Conservation (phyloP, 495 filamentous ascomycete genomes). For the Aspergillus coremiiformis region DNA sequence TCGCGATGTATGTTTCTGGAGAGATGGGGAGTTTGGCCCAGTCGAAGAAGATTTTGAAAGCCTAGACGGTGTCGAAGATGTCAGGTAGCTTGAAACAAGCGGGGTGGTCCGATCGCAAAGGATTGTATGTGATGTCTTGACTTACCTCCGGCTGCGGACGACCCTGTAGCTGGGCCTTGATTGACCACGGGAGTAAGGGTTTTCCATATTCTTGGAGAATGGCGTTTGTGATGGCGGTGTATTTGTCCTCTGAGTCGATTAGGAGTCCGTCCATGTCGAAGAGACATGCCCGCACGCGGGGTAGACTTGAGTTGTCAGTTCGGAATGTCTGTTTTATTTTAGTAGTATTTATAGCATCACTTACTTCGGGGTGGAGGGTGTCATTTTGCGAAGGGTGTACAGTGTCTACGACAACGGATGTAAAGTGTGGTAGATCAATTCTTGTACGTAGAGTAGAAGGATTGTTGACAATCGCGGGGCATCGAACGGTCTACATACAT, state of each 20-base stretch:
- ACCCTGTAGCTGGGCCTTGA: conserved; percentile 96
- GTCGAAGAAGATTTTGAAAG: conserved; percentile 53
- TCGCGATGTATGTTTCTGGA: conserved; percentile 51
- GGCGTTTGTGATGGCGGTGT: conserved; percentile 74
- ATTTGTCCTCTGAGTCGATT: conserved; percentile 88
- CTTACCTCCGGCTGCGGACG: conserved; percentile 65
- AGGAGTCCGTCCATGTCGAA: conserved; percentile 99
- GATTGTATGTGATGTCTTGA: not conserved
- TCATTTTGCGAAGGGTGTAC: not conserved
- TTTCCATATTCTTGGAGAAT: conserved; percentile 68
- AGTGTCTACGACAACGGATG: not conserved
- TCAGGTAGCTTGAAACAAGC: not conserved
- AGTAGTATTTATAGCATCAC: conserved; percentile 1
- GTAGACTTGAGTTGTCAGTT: conserved; percentile 42
- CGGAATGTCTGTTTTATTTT: conserved; percentile 10
- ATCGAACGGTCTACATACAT: not conserved
- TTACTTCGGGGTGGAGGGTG: conserved; percentile 4
- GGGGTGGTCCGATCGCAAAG: not conserved
- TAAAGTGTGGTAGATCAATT: not conserved
- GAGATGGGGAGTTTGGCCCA: conserved; percentile 86
- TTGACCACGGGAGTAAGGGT: conserved; percentile 72
- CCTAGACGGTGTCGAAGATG: conserved; percentile 11
- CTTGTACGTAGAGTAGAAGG: not conserved
- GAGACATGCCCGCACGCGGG: conserved; percentile 81
- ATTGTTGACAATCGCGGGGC: not conserved